Percentiles rank a stretch among this genome's conserved stretches.
Conservation (phyloP, 306 rosid genomes). For the Senna siamea region DNA sequence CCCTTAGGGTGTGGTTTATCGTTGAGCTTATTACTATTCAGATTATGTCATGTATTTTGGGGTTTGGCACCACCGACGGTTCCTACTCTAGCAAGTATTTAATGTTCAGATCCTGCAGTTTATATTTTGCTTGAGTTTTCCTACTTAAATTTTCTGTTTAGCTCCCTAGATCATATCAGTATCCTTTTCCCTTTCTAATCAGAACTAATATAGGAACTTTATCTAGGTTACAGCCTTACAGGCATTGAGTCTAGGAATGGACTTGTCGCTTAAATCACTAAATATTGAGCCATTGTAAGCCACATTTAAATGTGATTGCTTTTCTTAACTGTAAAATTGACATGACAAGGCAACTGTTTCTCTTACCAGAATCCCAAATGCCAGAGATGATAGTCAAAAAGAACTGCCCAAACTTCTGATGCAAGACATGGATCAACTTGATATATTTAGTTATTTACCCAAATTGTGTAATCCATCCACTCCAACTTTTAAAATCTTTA, state of each 20-base stretch:
- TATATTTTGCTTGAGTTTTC: too few relatives aligned
- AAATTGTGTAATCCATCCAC: neutral
- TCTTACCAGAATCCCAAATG: neutral
- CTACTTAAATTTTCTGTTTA: too few relatives aligned
- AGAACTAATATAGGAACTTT: neutral
- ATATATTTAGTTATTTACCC: neutral
- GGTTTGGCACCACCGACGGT: too few relatives aligned
- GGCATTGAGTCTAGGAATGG: neutral
- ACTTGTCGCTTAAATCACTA: neutral
- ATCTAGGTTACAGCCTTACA: neutral
- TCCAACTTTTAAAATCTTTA: neutral
- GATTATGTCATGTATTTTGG: too few relatives aligned
- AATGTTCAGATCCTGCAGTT: too few relatives aligned
- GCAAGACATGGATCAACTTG: neutral
- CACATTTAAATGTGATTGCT: neutral
- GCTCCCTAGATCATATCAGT: too few relatives aligned
- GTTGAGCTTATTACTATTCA: too few relatives aligned
- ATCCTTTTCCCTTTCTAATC: conserved; percentile 13
- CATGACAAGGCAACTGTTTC: neutral
- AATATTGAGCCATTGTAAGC: neutral
- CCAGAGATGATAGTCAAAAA: neutral
- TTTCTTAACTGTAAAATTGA: neutral
- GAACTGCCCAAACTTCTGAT: neutral
- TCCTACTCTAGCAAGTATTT: too few relatives aligned
- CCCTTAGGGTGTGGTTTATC: too few relatives aligned